These are phyloP conservation scores for Boletus mariae DNA, from an alignment of 1,284 basidiomycete species.

Conservation along the genomic window DNA sequence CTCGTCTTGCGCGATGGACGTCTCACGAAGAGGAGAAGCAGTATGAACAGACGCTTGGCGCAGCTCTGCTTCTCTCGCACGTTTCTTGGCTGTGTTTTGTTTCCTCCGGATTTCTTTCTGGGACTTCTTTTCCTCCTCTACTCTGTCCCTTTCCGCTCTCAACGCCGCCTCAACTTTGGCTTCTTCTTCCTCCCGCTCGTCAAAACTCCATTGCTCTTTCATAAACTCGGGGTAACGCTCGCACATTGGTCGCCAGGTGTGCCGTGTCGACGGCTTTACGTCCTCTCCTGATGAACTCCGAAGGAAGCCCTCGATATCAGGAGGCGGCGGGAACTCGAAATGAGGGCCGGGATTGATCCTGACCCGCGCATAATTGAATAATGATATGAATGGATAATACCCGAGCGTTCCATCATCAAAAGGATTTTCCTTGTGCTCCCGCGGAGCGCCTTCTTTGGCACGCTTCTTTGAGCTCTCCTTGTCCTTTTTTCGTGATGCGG, in stretches of 20 bases:
- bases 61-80: slow-evolving; percentile 37
- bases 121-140: slow-evolving; percentile 47
- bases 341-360: slow-evolving; percentile 84
- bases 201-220: slow-evolving; percentile 71
- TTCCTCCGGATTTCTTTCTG: slow-evolving; percentile 49
- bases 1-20: slow-evolving; percentile 25
- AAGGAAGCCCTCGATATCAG: slow-evolving; percentile 66
- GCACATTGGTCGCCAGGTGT: slow-evolving; percentile 70
- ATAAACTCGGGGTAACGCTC: slow-evolving; percentile 80
- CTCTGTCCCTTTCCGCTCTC: slow-evolving; percentile 40
- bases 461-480: slow-evolving; percentile 50
- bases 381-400: slow-evolving; percentile 92
- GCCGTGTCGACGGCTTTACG: slow-evolving; percentile 33
- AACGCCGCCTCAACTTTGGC: slow-evolving; percentile 42
- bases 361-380: slow-evolving; percentile 89
- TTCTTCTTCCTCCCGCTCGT: slow-evolving; percentile 64
- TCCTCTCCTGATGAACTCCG: slow-evolving; percentile 33
- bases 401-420: slow-evolving; percentile 95
- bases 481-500: slow-evolving; percentile 51
- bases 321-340: slow-evolving; percentile 77
- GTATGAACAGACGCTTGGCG: slow-evolving; percentile 24
- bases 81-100: slow-evolving; percentile 51
- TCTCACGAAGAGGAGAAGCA: slow-evolving; percentile 29
- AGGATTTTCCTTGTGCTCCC: slow-evolving; percentile 75
- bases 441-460: slow-evolving; percentile 57